Percentiles rank a stretch among this genome's conserved stretches.
phyloP scores from a whole-genome alignment of 192 early-diverging fungal species.

The Coemansia pectinata region DNA sequence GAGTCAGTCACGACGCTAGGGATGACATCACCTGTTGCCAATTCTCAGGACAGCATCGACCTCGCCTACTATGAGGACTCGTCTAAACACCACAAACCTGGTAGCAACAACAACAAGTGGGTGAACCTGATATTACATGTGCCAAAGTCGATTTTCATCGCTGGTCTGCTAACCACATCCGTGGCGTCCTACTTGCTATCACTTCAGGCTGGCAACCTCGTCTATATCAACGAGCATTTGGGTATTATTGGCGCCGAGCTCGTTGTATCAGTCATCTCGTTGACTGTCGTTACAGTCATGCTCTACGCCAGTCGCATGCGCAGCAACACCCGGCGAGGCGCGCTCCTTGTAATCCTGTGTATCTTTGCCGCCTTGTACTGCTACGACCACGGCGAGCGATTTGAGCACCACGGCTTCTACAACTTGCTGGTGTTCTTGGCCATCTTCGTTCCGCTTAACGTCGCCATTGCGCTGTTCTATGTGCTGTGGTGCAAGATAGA shows the following conservation, averaged over 20 bases:
- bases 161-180: background rate
- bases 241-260: constrained; percentile 52
- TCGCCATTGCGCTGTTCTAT: constrained; percentile 43
- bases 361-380: constrained; percentile 39
- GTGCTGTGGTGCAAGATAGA: constrained; percentile 30
- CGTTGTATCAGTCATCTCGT: constrained; percentile 43
- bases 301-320: constrained; percentile 49
- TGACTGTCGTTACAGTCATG: constrained; percentile 47
- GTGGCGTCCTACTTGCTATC: constrained; percentile 15
- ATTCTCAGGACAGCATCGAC: no score
- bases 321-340: constrained; percentile 22
- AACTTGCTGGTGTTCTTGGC: constrained; percentile 59
- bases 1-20: no score
- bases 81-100: no score
- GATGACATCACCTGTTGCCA: no score
- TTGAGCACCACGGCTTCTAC: constrained; percentile 60
- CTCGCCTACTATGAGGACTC: no score
- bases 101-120: background rate
- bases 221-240: constrained; percentile 56
- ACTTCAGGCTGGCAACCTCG: constrained; percentile 52
- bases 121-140: background rate
- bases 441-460: constrained; percentile 56
- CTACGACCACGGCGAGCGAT: constrained; percentile 62
- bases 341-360: constrained; percentile 3
- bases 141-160: constrained; percentile 14